Evolutionary conservation across 306 rosid species (phyloP), one percentile per base, ranked within the genome.

Genomic region (Trifolium subterraneum): DNA sequence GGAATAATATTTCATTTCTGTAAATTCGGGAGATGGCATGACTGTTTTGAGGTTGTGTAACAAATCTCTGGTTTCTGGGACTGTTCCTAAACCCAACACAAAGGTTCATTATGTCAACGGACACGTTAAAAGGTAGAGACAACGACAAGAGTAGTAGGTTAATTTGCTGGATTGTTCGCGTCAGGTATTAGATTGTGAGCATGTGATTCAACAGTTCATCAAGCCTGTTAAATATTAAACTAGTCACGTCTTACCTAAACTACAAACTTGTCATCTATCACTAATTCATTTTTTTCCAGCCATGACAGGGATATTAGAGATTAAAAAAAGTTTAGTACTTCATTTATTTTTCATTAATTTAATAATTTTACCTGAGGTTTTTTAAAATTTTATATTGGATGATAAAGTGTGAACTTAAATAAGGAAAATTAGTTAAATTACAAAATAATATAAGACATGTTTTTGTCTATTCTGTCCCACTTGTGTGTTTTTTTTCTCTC

Each of bases 81-180:
- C 15, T 31, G 65, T 22, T 66, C 44, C 44, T 38, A 4, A 31
- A 41, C 61, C 50, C 78, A 27, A 29, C 63, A 39, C 18, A 20
- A 18, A 58, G 15, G 51, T 45, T 44, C 70, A 22, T 27, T n/a
- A 78, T 75, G 79, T 80, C 83, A 81, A 83, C 31, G 18, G 16
- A 25, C 71, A 68, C 71, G 52, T 77, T 44, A 71, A 29, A 29
- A 61, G 45, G 65, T 25, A 35, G 58, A 22, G 71, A 65, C 12
- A 65, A 50, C 13, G 84, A 82, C 90, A 82, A 70, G 81, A 82
- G 76, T 84, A 78, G 89, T 83, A 79, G 89, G 87, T 74, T 36
- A 36, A 8, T 36, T 71, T 33, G 52, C 22, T 68, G 69, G 84
- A 64, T 77, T 70, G 63, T 33, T 60, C 3, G 16, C 50, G 64